Percentiles rank a stretch among this genome's conserved stretches.
phyloP scores from a whole-genome alignment of 352 stramenopile species.

The Pythium insidiosum region DNA sequence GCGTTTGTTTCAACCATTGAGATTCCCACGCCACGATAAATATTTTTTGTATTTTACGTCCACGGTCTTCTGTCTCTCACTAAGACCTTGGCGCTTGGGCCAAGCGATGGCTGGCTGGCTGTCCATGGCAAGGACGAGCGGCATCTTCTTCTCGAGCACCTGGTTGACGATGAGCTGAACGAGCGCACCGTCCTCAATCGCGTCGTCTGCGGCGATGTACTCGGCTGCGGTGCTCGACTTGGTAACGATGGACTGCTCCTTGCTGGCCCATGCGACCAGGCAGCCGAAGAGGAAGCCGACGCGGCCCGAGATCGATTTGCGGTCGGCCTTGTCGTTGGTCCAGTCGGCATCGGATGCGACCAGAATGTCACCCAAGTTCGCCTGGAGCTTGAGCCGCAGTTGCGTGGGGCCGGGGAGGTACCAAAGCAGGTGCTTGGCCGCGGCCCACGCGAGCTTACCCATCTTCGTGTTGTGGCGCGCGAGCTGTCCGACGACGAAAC shows the following conservation, averaged over 20 bases:
- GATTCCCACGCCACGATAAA: too few relatives aligned
- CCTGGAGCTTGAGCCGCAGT: neutral
- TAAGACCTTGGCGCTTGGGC: neutral
- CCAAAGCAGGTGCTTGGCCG: constrained; percentile 1
- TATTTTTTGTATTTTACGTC: constrained; percentile 9
- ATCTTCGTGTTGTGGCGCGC: constrained; percentile 1
- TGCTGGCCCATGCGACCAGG: constrained; percentile 4
- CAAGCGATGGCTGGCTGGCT: constrained; percentile 9
- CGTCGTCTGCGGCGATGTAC: constrained; percentile 6
- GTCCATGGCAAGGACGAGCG: constrained; percentile 4
- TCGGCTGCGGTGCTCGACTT: constrained; percentile 10
- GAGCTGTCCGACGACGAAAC: constrained; percentile 2
- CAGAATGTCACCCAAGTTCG: neutral
- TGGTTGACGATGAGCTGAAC: constrained; percentile 2
- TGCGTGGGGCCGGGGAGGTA: neutral
- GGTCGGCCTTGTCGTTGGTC: constrained; percentile 8
- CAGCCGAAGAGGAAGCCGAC: constrained; percentile 9
- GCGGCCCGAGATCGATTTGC: constrained; percentile 8
- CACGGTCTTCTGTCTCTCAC: constrained; percentile 9
- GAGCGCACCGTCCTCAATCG: constrained; percentile 3
- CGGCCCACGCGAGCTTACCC: constrained; percentile 5
- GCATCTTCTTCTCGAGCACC: neutral
- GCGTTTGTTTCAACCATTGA: too few relatives aligned
- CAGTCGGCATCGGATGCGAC: constrained; percentile 7
- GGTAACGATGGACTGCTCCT: constrained; percentile 11